Conservation (phyloP, 352 stramenopile genomes). For the Globisporangium megalacanthum region DNA sequence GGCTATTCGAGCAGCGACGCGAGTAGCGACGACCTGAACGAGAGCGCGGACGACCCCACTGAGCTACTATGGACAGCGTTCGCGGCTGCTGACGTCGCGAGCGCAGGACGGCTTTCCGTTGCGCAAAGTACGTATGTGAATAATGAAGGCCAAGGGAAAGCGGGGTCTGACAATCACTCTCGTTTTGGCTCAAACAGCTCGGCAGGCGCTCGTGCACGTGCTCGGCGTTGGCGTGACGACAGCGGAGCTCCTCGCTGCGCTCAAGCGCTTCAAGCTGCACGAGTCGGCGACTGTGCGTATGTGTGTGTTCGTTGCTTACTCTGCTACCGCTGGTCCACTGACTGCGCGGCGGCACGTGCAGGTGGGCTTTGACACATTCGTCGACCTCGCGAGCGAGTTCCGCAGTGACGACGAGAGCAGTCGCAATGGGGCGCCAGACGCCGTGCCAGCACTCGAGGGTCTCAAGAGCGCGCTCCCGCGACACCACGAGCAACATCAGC, state of each 20-base stretch:
- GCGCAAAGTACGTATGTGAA: conserved; percentile 35
- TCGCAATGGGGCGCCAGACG: background rate
- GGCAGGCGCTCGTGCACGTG: conserved; percentile 55
- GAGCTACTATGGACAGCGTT: conserved; percentile 67
- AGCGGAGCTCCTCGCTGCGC: conserved; percentile 26
- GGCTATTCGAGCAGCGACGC: conserved; percentile 42
- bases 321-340: background rate
- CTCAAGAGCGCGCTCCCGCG: background rate
- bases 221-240: conserved; percentile 48
- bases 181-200: conserved; percentile 21
- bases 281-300: conserved; percentile 32
- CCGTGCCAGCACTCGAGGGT: conserved; percentile 3
- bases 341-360: conserved; percentile 9
- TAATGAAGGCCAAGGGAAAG: no score
- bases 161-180: background rate
- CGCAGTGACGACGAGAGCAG: conserved; percentile 3
- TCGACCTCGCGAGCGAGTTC: conserved; percentile 41
- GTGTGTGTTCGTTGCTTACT: background rate
- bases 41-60: conserved; percentile 55
- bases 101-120: conserved; percentile 35
- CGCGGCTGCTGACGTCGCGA: conserved; percentile 32
- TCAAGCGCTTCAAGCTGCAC: conserved; percentile 24
- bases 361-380: conserved; percentile 63
- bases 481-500: no score
- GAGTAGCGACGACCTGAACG: conserved; percentile 24